Percentiles rank a stretch among this genome's conserved stretches.
Conservation (phyloP, 202 grass and related monocot species). For the Zoysia matrella region DNA sequence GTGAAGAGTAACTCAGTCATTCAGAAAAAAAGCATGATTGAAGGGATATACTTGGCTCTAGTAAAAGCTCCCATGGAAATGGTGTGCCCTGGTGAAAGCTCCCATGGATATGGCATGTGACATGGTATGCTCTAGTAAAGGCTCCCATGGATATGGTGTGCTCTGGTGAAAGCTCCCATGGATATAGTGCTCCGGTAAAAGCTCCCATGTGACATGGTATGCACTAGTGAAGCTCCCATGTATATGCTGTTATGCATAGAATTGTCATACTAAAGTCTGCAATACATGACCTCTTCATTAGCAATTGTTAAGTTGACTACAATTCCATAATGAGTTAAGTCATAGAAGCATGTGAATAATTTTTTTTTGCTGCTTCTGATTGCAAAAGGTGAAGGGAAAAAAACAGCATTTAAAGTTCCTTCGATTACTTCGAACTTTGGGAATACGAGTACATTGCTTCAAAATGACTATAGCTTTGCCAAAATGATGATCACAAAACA, state of each 20-base stretch:
- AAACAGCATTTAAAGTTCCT: conserved; percentile 1
- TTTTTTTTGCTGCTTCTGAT: background rate
- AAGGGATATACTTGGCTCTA: background rate
- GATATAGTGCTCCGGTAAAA: background rate
- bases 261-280: background rate
- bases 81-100: background rate
- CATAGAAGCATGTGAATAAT: background rate
- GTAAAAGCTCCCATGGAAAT: background rate
- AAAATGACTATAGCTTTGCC: background rate
- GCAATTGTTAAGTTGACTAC: background rate
- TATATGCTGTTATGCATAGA: background rate
- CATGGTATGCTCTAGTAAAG: too few relatives aligned
- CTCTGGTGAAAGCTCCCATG: background rate
- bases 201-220: background rate
- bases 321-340: conserved; percentile 2
- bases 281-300: background rate
- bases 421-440: background rate
- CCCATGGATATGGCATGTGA: background rate
- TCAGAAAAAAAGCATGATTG: conserved; percentile 11
- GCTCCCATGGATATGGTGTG: background rate
- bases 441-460: background rate
- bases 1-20: background rate
- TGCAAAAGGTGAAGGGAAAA: background rate
- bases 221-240: background rate
- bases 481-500: conserved; percentile 3